Evolutionary conservation across 225 moss, liverwort and hornwort genomes (phyloP).

Genomic region (Neckera pumila): DNA sequence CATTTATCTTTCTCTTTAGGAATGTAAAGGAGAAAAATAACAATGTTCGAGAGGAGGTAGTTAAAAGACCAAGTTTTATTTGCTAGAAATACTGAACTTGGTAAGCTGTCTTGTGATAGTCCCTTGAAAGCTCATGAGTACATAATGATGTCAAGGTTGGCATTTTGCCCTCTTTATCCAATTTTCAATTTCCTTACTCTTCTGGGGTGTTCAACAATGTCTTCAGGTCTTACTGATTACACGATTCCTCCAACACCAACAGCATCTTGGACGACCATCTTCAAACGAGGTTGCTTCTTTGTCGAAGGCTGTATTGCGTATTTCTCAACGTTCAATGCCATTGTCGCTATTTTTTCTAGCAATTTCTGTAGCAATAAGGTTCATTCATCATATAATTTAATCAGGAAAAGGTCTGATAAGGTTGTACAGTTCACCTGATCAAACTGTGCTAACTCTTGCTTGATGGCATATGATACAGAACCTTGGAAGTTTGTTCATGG

Average conservation of each 20-base stretch:
- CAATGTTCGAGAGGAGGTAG: not conserved
- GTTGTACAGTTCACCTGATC: not conserved
- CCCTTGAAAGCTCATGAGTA: not conserved
- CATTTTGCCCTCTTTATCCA: not conserved
- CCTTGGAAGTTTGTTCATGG: constrained; percentile 82
- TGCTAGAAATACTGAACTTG: not conserved
- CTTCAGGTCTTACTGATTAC: constrained; percentile 69
- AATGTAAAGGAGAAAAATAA: not conserved
- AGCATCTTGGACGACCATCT: constrained; percentile 59
- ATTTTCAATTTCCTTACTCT: not conserved
- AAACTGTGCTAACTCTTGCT: not conserved
- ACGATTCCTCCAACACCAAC: constrained; percentile 79
- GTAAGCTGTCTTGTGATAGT: not conserved
- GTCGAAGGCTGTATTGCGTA: not conserved
- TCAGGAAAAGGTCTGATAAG: not conserved
- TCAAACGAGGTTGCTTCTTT: constrained; percentile 49
- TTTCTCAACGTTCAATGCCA: not conserved
- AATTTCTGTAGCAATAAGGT: not conserved
- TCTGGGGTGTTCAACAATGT: not conserved
- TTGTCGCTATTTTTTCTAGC: not conserved
- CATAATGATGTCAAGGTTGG: not conserved
- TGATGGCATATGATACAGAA: constrained; percentile 31
- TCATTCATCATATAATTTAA: not conserved
- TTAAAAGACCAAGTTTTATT: not conserved
- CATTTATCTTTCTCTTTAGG: not conserved